Evolutionary conservation across 140 eudicot genomes (phyloP), one percentile per base, ranked within the genome.

Genomic region (Bidens hawaiensis): DNA sequence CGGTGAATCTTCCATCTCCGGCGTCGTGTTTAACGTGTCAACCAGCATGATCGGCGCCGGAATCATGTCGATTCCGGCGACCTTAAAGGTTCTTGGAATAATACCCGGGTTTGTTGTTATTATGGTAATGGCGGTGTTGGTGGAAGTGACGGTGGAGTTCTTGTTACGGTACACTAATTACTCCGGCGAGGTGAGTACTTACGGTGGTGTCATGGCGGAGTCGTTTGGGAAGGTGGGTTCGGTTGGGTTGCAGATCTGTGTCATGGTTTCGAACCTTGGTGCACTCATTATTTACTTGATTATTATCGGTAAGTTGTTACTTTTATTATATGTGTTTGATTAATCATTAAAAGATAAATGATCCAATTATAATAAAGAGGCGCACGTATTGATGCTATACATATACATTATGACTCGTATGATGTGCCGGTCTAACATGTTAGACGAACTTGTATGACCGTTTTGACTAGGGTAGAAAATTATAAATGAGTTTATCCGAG

Each of bases 41-140:
- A 88, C 99, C 7, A 77, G 97, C 79, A 93, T 88, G 94, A 65
- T 93, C 22, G 96, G 97, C 36, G 97, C 97, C 19, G 96, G 99
- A 27, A 93, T 93, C 66, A 88, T 93, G 99, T 88, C 99, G n/a
- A 83, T 93, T 40, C 99, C 99, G n/a, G 96, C 99, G 1, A 93
- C 99, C 2, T 77, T 93, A 19, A 93, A 93, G 68, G 96, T 93
- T 4, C 73, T 88, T 1, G 97, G 99, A 1, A 79, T 93, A 6
- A 53, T 88, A n/a, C 99, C 99, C 0, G 89, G 97, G 25, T 83
- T 93, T 34, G n/a, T 75, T 1, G 69, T 85, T 3, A 83, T 93
- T 26, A 7, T 85, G n/a, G 13, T 93, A 3, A 76, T 88, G 80
- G 94, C 88, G 25, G 69, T 80, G 13, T 57, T 85, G 62, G 94